Percentiles rank a stretch among this genome's conserved stretches.
Conservation (phyloP, 805 yeast genomes). For the Lachancea dasiensis region DNA sequence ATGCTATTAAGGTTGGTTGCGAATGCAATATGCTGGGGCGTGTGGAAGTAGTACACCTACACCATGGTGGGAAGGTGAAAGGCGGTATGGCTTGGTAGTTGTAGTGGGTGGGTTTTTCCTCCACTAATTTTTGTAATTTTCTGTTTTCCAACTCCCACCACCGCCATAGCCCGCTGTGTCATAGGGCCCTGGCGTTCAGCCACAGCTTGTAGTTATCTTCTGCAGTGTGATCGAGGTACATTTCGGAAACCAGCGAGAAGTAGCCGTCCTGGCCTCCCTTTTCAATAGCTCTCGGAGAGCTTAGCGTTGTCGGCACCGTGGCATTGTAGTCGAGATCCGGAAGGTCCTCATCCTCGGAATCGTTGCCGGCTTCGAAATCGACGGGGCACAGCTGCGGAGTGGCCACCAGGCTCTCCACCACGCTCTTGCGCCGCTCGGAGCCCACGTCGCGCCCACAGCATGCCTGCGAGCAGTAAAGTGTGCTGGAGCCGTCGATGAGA, state of each 20-base stretch:
- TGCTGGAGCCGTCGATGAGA: slow-evolving; percentile 18
- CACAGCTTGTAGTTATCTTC: slow-evolving; percentile 30
- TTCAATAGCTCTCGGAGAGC: slow-evolving; percentile 5
- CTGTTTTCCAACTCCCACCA: too few species aligned
- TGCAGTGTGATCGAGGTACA: slow-evolving; percentile 23
- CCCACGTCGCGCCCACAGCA: slow-evolving; percentile 16
- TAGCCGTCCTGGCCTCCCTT: slow-evolving; percentile 7
- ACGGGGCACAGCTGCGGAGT: slow-evolving; percentile 13
- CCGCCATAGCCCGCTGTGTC: background rate
- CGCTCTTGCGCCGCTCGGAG: slow-evolving; percentile 10
- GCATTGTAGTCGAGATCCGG: slow-evolving; percentile 9
- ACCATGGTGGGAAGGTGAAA: too few species aligned
- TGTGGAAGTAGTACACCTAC: too few species aligned
- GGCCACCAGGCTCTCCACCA: slow-evolving; percentile 10
- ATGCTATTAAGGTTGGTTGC: too few species aligned
- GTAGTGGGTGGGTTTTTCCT: too few species aligned
- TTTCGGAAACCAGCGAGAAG: slow-evolving; percentile 5
- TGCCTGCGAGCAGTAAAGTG: slow-evolving; percentile 25
- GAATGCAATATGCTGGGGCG: too few species aligned
- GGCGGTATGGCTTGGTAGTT: too few species aligned
- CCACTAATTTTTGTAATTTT: too few species aligned
- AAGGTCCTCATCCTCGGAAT: slow-evolving; percentile 7
- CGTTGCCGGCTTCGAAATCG: slow-evolving; percentile 9
- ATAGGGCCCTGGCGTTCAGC: slow-evolving; percentile 15
- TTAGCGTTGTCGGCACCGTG: slow-evolving; percentile 9